These are phyloP conservation scores for Aspergillus brunneoviolaceus DNA, from an alignment of 2,329 filamentous ascomycete species.

Conservation along the genomic window DNA sequence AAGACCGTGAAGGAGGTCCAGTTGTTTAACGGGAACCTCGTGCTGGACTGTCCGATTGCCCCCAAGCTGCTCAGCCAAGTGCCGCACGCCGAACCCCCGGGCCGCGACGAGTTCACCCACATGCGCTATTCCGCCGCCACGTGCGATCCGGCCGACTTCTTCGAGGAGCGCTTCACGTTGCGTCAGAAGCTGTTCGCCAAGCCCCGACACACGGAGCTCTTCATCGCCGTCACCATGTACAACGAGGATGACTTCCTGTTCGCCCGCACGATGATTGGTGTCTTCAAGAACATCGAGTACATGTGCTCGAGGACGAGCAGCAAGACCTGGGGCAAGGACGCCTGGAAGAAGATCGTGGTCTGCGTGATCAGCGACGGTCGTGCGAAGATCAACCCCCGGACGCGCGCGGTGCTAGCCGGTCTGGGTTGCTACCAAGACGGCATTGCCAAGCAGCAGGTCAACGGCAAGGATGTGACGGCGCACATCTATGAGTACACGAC, in stretches of 20 bases:
- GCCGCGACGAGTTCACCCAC: conserved; percentile 77
- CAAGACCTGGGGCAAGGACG: conserved; percentile 97
- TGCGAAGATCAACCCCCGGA: conserved; percentile 93
- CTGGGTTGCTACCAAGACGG: conserved; percentile 98
- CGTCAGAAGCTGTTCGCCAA: conserved; percentile 91
- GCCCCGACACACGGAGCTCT: conserved; percentile 86
- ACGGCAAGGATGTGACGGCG: conserved; percentile 90
- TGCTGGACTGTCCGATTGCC: conserved; percentile 93
- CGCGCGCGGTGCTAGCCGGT: conserved; percentile 82
- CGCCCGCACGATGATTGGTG: conserved; percentile 90
- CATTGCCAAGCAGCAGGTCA: conserved; percentile 97
- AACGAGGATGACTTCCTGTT: conserved; percentile 98
- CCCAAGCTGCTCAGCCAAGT: conserved; percentile 84
- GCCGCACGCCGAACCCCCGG: conserved; percentile 72
- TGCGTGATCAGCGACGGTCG: conserved; percentile 96
- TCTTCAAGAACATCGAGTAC: conserved; percentile 98
- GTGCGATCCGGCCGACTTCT: conserved; percentile 87
- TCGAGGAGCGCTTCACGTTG: conserved; percentile 83
- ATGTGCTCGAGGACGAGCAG: conserved; percentile 93
- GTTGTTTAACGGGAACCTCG: conserved; percentile 92
- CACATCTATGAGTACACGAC: conserved; percentile 83
- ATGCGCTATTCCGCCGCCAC: conserved; percentile 92
- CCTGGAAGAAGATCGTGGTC: conserved; percentile 99
- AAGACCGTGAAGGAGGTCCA: conserved; percentile 99
- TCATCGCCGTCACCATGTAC: conserved; percentile 98